Evolutionary conservation across 768 basidiomycete genomes (phyloP).

Genomic region (Termitomyces heimii): DNA sequence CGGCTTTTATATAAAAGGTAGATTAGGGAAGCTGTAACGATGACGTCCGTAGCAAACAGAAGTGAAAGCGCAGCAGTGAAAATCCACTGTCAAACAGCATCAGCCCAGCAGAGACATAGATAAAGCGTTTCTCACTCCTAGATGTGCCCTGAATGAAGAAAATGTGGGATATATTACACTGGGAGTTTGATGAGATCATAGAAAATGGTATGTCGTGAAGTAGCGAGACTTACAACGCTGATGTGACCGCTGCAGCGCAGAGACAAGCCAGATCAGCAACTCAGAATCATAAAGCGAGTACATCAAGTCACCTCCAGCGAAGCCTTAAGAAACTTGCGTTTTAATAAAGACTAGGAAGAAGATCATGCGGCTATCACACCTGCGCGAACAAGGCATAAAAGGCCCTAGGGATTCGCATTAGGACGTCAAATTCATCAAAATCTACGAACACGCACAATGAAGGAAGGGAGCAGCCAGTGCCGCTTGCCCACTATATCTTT

Average conservation of each 20-base stretch:
- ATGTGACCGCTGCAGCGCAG: not conserved
- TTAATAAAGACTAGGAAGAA: not conserved
- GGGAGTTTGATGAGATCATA: not conserved
- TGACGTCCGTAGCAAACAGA: not conserved
- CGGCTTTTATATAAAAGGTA: conserved; percentile 4
- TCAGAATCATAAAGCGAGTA: not conserved
- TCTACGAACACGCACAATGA: not conserved
- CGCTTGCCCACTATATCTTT: not conserved
- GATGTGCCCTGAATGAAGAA: not conserved
- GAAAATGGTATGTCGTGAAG: no score
- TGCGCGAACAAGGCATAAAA: not conserved
- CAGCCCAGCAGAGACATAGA: not conserved
- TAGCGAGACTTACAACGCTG: conserved; percentile 1
- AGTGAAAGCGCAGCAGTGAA: conserved; percentile 3
- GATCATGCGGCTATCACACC: not conserved
- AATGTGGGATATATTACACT: conserved; percentile 5
- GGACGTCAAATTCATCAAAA: not conserved
- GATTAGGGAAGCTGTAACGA: conserved; percentile 3
- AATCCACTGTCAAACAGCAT: conserved; percentile 2
- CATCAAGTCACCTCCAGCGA: not conserved
- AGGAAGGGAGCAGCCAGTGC: not conserved
- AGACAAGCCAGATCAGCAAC: not conserved
- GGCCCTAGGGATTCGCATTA: not conserved
- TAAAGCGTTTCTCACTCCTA: not conserved
- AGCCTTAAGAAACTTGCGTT: not conserved